These are phyloP conservation scores for Penicillium rolfsii DNA, from an alignment of 2,329 filamentous ascomycete species.

Conservation along the genomic window DNA sequence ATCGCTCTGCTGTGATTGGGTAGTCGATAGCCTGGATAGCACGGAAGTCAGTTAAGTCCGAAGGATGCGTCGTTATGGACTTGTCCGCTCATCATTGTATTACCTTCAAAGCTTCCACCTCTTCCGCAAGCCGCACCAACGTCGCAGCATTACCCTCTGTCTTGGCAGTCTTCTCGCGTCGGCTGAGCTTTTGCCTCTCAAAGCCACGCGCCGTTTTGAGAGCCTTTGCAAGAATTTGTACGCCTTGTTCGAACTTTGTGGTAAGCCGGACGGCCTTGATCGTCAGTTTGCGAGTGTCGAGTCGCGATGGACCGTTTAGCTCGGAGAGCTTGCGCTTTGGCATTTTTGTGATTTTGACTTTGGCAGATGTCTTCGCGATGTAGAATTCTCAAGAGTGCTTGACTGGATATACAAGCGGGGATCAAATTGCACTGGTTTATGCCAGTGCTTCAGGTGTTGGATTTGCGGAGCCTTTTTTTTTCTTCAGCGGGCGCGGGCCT, in stretches of 20 bases:
- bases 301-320: slow-evolving; percentile 26
- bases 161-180: slow-evolving; percentile 60
- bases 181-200: slow-evolving; percentile 65
- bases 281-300: slow-evolving; percentile 34
- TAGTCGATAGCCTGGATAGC: slow-evolving; percentile 54
- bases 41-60: not conserved
- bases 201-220: slow-evolving; percentile 64
- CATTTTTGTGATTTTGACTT: slow-evolving; percentile 32
- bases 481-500: slow-evolving; percentile 21
- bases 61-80: not conserved
- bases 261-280: slow-evolving; percentile 46
- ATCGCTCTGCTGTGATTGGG: slow-evolving; percentile 53
- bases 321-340: slow-evolving; percentile 48
- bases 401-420: not conserved
- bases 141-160: slow-evolving; percentile 47
- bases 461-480: slow-evolving; percentile 25
- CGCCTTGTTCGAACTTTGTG: slow-evolving; percentile 54
- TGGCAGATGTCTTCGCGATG: not conserved
- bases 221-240: slow-evolving; percentile 54
- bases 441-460: slow-evolving; percentile 7
- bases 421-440: not conserved
- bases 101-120: slow-evolving; percentile 62
- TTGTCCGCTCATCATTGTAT: too few species aligned
- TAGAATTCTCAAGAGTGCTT: not conserved
- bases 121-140: slow-evolving; percentile 53